Evolutionary conservation across 176 grass and related monocot species (phyloP), one percentile per base, ranked within the genome.

Genomic region (Canna indica): DNA sequence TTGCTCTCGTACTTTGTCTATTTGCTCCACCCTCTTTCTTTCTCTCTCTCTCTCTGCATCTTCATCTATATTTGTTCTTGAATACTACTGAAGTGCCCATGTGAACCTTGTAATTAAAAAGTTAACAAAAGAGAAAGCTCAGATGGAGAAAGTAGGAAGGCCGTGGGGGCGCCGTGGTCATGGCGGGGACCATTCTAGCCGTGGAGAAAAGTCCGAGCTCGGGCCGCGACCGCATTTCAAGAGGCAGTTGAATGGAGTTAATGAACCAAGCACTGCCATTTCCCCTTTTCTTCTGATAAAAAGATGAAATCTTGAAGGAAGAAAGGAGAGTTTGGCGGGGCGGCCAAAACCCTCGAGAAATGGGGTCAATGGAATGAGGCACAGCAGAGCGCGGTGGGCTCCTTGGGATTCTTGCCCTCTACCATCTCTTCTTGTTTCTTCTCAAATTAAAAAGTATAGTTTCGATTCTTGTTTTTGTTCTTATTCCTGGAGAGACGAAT

Each of bases 161-260:
- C 63, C 5, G 17, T 30, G 35, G 45, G 62, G 28, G 1, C 62
- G 62, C 62, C 17, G 30, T 35, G 32, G 62, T 20, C 62, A 36
- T 65, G 62, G 62, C 35, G 47, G 69, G 46, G 69, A 52, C 69
- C 69, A 54, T 71, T 12, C 18, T 24, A n/a, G 16, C 63, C 34
- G 32, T 34, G 68, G 69, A 35, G 69, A 71, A 71, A 71, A 34
- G 29, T 35, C 69, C 46, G 54, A 52, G 18, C 69, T 53, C 30
- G 27, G 47, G 31, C 69, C 46, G 47, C 29, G 28, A 52, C 46
- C 20, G 16, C 16, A n/a, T 66, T 11, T 18, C 33, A 38, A 66
- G 63, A 66, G 24, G 63, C 63, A 39, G 63, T 39, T 39, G 27
- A 35, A 71, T 53, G 46, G 31, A 54, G 18, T 52, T 71, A 53